Evolutionary conservation across 306 rosid species (phyloP).

Genomic region (Prinsepia uniflora): DNA sequence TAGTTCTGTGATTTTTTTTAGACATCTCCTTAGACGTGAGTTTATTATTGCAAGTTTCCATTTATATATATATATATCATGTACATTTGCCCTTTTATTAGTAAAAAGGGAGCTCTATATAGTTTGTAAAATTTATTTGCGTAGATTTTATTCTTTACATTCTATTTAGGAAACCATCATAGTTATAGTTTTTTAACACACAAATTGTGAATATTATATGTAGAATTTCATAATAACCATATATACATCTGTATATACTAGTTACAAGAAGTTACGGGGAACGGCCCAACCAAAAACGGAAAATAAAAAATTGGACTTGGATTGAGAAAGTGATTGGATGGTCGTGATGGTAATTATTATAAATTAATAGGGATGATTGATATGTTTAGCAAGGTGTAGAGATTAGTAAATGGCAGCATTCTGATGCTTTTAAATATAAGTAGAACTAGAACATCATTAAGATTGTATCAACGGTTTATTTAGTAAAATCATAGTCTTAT

Average conservation of each 20-base stretch:
- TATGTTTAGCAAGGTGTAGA: neutral
- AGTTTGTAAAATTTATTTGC: neutral
- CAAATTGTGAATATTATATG: neutral
- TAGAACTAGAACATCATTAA: neutral
- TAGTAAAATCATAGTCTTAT: neutral
- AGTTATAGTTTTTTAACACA: neutral
- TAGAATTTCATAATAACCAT: neutral
- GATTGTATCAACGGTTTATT: neutral
- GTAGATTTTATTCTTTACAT: neutral
- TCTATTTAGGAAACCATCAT: neutral
- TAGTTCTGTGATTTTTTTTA: neutral
- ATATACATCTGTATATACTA: neutral
- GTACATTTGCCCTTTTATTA: too few relatives aligned
- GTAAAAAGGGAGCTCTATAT: too few relatives aligned
- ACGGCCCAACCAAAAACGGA: neutral
- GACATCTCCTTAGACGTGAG: slow-evolving; percentile 1
- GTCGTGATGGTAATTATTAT: neutral
- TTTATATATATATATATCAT: slow-evolving; percentile 31
- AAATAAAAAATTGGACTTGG: neutral
- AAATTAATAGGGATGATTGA: neutral
- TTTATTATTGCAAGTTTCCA: slow-evolving; percentile 65
- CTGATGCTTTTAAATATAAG: neutral
- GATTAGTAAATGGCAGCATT: neutral
- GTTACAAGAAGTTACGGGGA: neutral
- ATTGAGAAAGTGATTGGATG: neutral